Base-by-base conservation (phyloP, 192 early-diverging fungal genomes). In the Coemansia interrupta region DNA sequence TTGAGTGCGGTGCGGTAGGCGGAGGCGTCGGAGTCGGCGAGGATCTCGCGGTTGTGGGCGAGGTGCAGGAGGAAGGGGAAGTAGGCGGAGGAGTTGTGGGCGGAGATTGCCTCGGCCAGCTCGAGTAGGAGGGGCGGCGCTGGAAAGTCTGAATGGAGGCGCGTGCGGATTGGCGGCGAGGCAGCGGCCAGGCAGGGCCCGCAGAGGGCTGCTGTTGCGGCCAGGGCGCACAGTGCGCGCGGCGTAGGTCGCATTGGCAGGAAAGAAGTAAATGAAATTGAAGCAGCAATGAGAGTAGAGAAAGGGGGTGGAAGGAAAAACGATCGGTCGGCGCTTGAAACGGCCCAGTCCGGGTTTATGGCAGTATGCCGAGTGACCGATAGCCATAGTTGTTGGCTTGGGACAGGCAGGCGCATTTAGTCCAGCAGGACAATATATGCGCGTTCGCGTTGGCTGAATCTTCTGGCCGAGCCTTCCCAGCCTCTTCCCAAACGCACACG, bases 41-140 rank as follows among this genome's bases (percentile, higher is more conserved):
- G 54, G 15, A 65, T 44, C 4, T 63, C 59, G 8, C 76, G 68
- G 26, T 55, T 68, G 9, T 73, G 59, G 0, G 71, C 63, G 45
- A 92, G 67, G 20, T 85, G 72, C 45, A 77, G 64, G 19, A 94
- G 58, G 52, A 89, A 74, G 6, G 83, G 75, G 39, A 87, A 87
- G 61, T 84, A 88, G 2, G 83, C 76, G 41, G 82, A 80, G 56
- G 70, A 67, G 48, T 88, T 87, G 39, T 90, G 85, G 15, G 76
- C 66, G 0, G 83, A 78, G 22, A 93, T 72, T 12, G 56, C 85
- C 66, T 90, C 91, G 83, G 90, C 62, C 24, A 90, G 84, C 73
- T 95, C 91, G 13, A 93, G 82, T 0, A 83, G 58, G 26, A 90
- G 72, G 22, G 88, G 83, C 8, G 91, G 86, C 0, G 90, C 85